Conservation (phyloP, 2,329 filamentous ascomycete species). For the Didymella sp. region DNA sequence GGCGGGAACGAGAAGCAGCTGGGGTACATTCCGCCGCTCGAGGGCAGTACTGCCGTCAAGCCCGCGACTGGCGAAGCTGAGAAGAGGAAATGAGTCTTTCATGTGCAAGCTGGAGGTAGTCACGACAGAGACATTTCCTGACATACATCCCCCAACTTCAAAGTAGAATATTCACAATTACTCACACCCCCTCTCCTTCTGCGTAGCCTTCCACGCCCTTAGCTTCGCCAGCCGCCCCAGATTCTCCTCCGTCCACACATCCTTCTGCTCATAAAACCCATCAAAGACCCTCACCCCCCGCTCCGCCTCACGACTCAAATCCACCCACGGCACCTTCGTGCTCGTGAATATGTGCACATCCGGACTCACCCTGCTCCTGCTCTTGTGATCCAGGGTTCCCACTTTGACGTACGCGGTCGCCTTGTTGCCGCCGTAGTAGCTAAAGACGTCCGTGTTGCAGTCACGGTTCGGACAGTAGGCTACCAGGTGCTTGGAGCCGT, state of each 20-base stretch:
- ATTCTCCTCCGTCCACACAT: slow-evolving; percentile 25
- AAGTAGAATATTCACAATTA: too few species aligned
- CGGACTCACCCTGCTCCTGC: slow-evolving; percentile 47
- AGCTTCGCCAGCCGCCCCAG: slow-evolving; percentile 21
- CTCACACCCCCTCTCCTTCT: slow-evolving; percentile 4
- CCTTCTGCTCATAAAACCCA: slow-evolving; percentile 22
- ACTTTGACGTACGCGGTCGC: slow-evolving; percentile 51
- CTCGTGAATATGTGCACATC: slow-evolving; percentile 56
- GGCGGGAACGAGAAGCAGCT: slow-evolving; percentile 32
- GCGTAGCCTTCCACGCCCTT: slow-evolving; percentile 7
- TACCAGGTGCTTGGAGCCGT: slow-evolving; percentile 51
- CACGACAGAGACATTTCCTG: too few species aligned
- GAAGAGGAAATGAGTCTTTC: slow-evolving; percentile 35
- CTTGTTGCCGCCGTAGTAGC: slow-evolving; percentile 48
- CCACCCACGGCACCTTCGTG: slow-evolving; percentile 52
- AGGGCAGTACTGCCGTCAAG: slow-evolving; percentile 37
- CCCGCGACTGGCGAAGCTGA: slow-evolving; percentile 26
- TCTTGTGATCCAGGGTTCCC: slow-evolving; percentile 55
- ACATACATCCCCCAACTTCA: too few species aligned
- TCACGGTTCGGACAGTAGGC: slow-evolving; percentile 50
- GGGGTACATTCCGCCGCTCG: slow-evolving; percentile 41
- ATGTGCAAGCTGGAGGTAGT: background rate
- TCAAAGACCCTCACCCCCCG: slow-evolving; percentile 26
- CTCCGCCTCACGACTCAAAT: slow-evolving; percentile 49
- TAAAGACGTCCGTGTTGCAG: slow-evolving; percentile 54